Evolutionary conservation across 331 rosid genomes (phyloP).

Genomic region (Phaseolus coccineus): DNA sequence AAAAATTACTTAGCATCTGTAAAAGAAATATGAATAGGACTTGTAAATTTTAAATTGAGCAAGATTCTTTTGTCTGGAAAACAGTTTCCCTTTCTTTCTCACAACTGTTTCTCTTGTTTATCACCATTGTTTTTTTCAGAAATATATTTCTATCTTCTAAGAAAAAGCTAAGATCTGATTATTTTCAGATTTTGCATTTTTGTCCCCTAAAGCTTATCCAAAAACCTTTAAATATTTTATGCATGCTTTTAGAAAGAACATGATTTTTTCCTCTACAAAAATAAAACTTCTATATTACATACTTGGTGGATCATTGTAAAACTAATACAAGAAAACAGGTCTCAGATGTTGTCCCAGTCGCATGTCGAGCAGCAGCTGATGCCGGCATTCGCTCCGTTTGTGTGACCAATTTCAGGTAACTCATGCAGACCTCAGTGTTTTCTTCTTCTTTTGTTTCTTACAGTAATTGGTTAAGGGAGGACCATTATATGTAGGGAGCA

Average conservation of each 20-base stretch:
- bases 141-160: not conserved
- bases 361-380: slow-evolving; percentile 96
- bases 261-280: not conserved
- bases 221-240: not conserved
- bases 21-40: not conserved
- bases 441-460: not conserved
- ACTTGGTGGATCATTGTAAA: slow-evolving; percentile 37
- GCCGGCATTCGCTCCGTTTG: slow-evolving; percentile 98
- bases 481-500: slow-evolving; percentile 12
- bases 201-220: not conserved
- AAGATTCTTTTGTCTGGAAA: not conserved
- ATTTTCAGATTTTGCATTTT: not conserved
- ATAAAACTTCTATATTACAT: not conserved
- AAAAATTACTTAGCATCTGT: not conserved
- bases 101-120: not conserved
- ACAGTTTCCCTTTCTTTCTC: not conserved
- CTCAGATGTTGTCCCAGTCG: slow-evolving; percentile 97
- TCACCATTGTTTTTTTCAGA: not conserved
- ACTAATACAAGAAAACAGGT: slow-evolving; percentile 61
- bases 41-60: not conserved
- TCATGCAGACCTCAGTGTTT: slow-evolving; percentile 6
- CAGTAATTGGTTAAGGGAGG: not conserved
- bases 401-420: slow-evolving; percentile 93
- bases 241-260: not conserved
- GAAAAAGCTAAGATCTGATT: not conserved